Evolutionary conservation across 257 asterid genomes (phyloP), one percentile per base, ranked within the genome.

Genomic region (Gentiana dahurica): DNA sequence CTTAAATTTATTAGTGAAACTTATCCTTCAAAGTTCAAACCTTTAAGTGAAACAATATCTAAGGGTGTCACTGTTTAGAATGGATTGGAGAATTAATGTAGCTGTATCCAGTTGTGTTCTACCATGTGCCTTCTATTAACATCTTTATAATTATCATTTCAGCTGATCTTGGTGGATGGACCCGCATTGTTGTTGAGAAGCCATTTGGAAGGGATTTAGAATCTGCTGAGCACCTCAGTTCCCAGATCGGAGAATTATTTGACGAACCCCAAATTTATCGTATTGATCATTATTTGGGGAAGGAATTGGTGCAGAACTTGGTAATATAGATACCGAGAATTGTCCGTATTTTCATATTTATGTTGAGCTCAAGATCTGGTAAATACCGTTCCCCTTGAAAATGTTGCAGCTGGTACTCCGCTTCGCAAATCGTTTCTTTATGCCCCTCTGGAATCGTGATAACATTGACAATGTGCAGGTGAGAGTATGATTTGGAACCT

Each of bases 381-480:
- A 34, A 32, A 36, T 59, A 49, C 77, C 68, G 36, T 48, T 43
- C 52, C 13, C 34, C 54, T 50, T 4, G 63, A 61, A 68, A 72
- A 63, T 34, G 34, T 61, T 77, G 80, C 89, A 90, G 98, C 64
- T 90, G 86, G 98, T 90, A 41, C 98, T 90, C 58, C 96, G 96
- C 57, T 90, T 90, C 67, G 98, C 98, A 12, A 90, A 90, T 71
- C 98, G 98, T 62, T 69, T 90, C 57, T 87, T 90, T 68, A 60
- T 87, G 56, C 98, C 98, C 36, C 96, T 90, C 51, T 90, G 98
- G 98, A 90, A 90, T 56, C 98, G 95, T 49, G 96, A 90, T 67
- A 83, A 90, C 78, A 87, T 90, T 68, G 86, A 77, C 35, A 90
- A 84, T 68, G 91, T 90, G 49, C 98, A 90, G 96, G 98, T 79